Base-by-base conservation (phyloP, 2,329 filamentous ascomycete species). In the Chaetothyriales sp. region DNA sequence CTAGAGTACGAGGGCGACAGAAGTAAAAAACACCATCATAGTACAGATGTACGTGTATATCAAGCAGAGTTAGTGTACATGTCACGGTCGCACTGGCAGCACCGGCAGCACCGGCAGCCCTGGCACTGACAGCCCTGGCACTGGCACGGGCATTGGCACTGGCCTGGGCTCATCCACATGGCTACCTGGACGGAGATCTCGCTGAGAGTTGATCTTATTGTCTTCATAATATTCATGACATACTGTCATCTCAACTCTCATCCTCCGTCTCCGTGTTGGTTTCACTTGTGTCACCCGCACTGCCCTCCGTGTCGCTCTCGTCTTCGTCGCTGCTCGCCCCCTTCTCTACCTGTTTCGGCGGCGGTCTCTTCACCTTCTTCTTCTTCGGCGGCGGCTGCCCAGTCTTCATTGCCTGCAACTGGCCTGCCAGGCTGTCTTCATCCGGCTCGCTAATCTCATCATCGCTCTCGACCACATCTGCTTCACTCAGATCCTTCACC, bases 371-470 rank as follows among this genome's bases (percentile, higher is more conserved):
- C 64, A 73, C 73, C 65, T 75, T 78, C 60, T 78, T 76, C 71
- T 79, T 80, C 44, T 72, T 68, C 42, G 71, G 63, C 26, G 70
- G 64, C 6, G 77, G 68, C 42, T 77, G 71, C 32, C 70, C 63
- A 10, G 81, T 83, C 72, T 92, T 93, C 54, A 94, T 78, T 10
- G 84, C 83, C 55, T 82, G 81, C 86, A 95, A 92, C 68, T 94
- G 86, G 54, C 88, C 88, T 47, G 88, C 89, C 59, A 95, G 75
- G 1, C 87, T 76, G 95, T 92, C 92, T 74, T 98, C 92, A 57
- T 96, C 92, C 36, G 93, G 92, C 66, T 98, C 92, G 64, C 86
- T 94, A 59, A 98, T 98, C 53, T 98, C 92, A 61, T 95, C 92
- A 59, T 81, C 84, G 20, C 58, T 57, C 49, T 79, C 78, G 63